Evolutionary conservation across 2,329 filamentous ascomycete species (phyloP), one percentile per base, ranked within the genome.

Genomic region (Alternaria ventricosa): DNA sequence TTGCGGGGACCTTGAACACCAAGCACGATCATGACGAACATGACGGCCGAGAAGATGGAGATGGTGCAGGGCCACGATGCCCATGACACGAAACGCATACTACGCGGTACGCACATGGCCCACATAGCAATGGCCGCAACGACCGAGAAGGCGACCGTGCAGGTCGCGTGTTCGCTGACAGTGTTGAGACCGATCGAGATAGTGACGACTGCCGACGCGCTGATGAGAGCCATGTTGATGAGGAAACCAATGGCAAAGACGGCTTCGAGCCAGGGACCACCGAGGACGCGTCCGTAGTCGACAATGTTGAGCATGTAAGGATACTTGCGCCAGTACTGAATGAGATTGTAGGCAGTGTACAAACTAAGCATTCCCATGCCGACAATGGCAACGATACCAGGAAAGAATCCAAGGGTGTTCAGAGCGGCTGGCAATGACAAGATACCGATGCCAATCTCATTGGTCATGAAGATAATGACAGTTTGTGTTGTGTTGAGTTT

Each of bases 311-410:
- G 68, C 68, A 76, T 74, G 57, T 72, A 71, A 2, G 71, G 71
- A 23, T 75, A 75, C 56, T 72, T 74, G n/a, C 72, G 69, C 69
- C 71, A 76, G 61, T 73, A 75, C 41, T 75, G 71, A 12, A 76
- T 57, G n/a, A 75, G 68, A 27, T 74, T 74, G 60, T 74, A 76
- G 12, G 72, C 73, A 10, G 72, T 72, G 55, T 76, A 76, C 23
- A 74, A 57, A 53, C 68, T 73, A n/a, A 75, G 63, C 45, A 68
- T 64, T 13, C 73, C 73, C 55, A 76, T 67, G 18, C 68, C 70
- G 25, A 75, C 46, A 46, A 76, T 70, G 46, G 65, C 66, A 2
- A 76, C 45, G 6, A 76, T 61, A 13, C 73, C 71, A 3, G 72
- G 73, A 41, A 76, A 73, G 55, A 76, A 74, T 1, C 72, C 70